Percentiles rank a stretch among this genome's conserved stretches.
Conservation (phyloP, 306 rosid species). For the Citrullus mucosospermus region DNA sequence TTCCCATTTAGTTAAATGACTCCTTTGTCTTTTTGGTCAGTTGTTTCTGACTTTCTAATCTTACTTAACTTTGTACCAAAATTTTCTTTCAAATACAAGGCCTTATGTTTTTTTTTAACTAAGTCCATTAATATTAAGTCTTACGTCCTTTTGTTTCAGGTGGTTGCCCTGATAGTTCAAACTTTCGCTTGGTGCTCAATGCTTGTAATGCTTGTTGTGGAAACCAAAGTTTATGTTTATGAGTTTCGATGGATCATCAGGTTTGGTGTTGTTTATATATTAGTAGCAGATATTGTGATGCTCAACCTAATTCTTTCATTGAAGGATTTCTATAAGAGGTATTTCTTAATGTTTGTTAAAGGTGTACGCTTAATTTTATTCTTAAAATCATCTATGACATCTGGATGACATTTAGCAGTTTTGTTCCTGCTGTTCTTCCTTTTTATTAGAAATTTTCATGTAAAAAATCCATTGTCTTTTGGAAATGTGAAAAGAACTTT, state of each 20-base stretch:
- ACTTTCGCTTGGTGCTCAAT: constrained; percentile 67
- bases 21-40: background rate
- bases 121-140: background rate
- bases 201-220: constrained; percentile 63
- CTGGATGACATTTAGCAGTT: background rate
- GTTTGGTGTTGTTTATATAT: constrained; percentile 59
- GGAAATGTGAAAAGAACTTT: background rate
- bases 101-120: background rate
- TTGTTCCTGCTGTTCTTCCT: background rate
- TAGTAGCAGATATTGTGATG: constrained; percentile 75
- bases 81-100: background rate
- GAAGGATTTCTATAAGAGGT: constrained; percentile 63
- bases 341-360: constrained; percentile 2
- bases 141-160: constrained; percentile 30
- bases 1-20: background rate
- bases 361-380: background rate
- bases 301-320: constrained; percentile 52
- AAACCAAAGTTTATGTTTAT: constrained; percentile 59
- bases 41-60: background rate
- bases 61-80: background rate
- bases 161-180: constrained; percentile 39
- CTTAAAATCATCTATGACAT: background rate
- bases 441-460: background rate
- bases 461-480: background rate
- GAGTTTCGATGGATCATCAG: constrained; percentile 83